A percentile compares a stretch with the other conserved stretches of the same genome.
phyloP scores from a whole-genome alignment of 73 alveolate species.

The Symbiodinium natans region DNA sequence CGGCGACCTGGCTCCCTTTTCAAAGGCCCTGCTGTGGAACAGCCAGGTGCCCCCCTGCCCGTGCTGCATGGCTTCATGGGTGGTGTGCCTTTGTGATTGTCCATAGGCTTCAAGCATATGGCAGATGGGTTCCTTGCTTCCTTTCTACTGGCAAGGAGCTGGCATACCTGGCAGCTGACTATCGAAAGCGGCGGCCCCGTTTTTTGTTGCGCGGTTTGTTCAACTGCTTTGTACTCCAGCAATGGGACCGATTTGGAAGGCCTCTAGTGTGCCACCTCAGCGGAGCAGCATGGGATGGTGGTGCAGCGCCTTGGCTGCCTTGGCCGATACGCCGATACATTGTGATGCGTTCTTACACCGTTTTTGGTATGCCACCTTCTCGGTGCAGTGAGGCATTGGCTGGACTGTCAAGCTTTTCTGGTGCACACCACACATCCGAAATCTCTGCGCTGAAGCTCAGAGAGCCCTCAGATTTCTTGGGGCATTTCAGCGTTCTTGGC shows the following conservation, averaged over 20 bases:
- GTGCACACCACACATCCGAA: conserved; percentile 24
- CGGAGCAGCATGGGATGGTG: conserved; percentile 59
- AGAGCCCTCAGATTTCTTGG: no score
- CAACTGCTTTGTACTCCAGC: not conserved
- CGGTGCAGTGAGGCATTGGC: conserved; percentile 22
- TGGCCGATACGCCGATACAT: no score
- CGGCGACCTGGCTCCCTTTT: conserved; percentile 17
- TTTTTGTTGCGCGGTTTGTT: not conserved
- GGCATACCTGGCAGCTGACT: conserved; percentile 79
- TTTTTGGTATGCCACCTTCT: not conserved
- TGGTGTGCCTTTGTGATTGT: no score
- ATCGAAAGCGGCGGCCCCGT: conserved; percentile 42
- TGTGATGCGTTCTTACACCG: not conserved
- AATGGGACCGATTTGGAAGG: not conserved
- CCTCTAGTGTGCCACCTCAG: conserved; percentile 65
- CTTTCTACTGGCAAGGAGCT: no score
- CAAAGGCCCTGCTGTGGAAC: conserved; percentile 78
- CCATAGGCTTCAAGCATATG: no score
- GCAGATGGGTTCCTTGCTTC: no score
- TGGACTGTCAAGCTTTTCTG: conserved; percentile 24
- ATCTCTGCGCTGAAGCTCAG: conserved; percentile 1
- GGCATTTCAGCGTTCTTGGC: no score
- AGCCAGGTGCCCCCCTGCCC: conserved; percentile 34
- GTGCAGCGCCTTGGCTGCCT: not conserved
- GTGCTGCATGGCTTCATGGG: no score